Percentiles rank a stretch among this genome's conserved stretches.
phyloP scores from a whole-genome alignment of 1,139 yeast species.

The Kurtzmaniella quercitrusa region DNA sequence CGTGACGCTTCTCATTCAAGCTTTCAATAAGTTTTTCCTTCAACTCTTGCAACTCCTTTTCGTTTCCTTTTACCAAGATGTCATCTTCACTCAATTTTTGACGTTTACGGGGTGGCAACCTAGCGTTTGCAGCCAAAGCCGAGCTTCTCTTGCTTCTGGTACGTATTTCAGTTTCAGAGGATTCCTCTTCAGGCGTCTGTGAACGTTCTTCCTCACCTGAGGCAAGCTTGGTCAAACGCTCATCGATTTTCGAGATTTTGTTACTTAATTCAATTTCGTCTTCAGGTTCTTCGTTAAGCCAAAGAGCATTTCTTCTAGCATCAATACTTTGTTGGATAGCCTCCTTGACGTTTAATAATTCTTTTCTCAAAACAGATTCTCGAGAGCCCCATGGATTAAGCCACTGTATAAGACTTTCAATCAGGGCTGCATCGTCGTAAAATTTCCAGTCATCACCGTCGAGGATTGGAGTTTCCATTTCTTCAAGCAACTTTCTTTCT shows the following conservation, averaged over 20 bases:
- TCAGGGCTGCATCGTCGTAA: conserved; percentile 59
- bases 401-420: conserved; percentile 60
- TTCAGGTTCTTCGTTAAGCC: conserved; percentile 35
- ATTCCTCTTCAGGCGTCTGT: conserved; percentile 12
- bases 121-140: conserved; percentile 5
- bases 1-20: conserved; percentile 27
- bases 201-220: conserved; percentile 22
- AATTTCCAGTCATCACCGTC: conserved; percentile 63
- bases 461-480: conserved; percentile 51
- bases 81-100: conserved; percentile 26
- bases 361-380: conserved; percentile 66
- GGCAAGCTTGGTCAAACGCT: conserved; percentile 7
- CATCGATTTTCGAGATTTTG: conserved; percentile 28
- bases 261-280: conserved; percentile 40
- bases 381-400: conserved; percentile 74
- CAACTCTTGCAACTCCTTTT: conserved; percentile 27
- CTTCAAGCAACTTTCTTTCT: conserved; percentile 69
- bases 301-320: conserved; percentile 54
- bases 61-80: conserved; percentile 24
- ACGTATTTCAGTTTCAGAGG: not conserved
- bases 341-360: conserved; percentile 51
- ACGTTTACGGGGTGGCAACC: conserved; percentile 17
- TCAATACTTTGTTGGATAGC: conserved; percentile 54
- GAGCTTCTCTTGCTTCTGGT: conserved; percentile 7
- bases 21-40: conserved; percentile 23